A percentile compares a stretch with the other conserved stretches of the same genome.
phyloP scores from a whole-genome alignment of 345 rosid species.

The Salix suchowensis region DNA sequence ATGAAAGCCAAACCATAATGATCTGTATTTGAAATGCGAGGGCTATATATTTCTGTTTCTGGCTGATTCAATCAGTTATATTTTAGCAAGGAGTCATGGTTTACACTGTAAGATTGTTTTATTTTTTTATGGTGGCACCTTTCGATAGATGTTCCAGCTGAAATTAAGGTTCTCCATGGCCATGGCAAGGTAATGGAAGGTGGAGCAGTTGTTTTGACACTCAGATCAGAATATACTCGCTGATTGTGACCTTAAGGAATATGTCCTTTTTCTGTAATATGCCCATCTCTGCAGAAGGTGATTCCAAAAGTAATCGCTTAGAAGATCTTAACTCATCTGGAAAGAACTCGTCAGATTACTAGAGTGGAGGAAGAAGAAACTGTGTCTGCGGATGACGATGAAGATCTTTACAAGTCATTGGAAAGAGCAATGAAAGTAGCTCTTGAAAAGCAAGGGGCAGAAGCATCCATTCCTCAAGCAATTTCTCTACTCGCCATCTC shows the following conservation, averaged over 20 bases:
- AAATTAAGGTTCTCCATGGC: slow-evolving; percentile 87
- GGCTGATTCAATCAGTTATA: slow-evolving; percentile 6
- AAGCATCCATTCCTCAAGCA: slow-evolving; percentile 64
- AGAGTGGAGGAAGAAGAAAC: slow-evolving; percentile 57
- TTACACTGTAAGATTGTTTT: neutral
- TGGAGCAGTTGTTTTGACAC: slow-evolving; percentile 92
- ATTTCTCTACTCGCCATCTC: slow-evolving; percentile 62
- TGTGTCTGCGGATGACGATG: slow-evolving; percentile 68
- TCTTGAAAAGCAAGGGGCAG: slow-evolving; percentile 58
- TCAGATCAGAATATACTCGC: slow-evolving; percentile 87
- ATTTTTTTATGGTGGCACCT: slow-evolving; percentile 16
- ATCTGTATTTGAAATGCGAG: neutral
- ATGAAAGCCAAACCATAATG: neutral
- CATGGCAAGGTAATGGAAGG: slow-evolving; percentile 90
- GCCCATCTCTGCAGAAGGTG: slow-evolving; percentile 77
- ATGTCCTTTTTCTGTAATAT: neutral
- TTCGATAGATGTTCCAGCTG: slow-evolving; percentile 66
- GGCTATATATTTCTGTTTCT: slow-evolving; percentile 3
- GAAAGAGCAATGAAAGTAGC: slow-evolving; percentile 83
- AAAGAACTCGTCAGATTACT: slow-evolving; percentile 70
- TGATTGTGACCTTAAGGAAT: slow-evolving; percentile 69
- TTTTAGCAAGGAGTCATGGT: slow-evolving; percentile 4
- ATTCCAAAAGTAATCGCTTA: slow-evolving; percentile 38
- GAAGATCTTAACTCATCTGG: slow-evolving; percentile 67
- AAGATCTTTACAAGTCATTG: slow-evolving; percentile 70